A percentile compares a stretch with the other conserved stretches of the same genome.
Evolutionary conservation across 2,329 filamentous ascomycete species (phyloP).

Genomic region (Coniochaeta sp.): DNA sequence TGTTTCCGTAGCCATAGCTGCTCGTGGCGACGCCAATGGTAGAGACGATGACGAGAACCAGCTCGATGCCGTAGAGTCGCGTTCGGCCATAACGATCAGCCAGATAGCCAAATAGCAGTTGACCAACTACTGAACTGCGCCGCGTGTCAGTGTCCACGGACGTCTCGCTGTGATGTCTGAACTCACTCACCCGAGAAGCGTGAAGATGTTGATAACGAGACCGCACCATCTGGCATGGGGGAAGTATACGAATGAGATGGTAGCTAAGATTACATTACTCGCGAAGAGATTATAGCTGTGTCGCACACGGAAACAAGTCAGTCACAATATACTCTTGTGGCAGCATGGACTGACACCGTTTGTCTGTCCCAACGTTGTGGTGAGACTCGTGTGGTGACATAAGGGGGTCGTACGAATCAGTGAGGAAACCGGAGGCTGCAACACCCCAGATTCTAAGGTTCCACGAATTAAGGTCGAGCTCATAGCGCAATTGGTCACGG

Average conservation of each 20-base stretch:
- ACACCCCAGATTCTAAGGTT: slow-evolving; percentile 48
- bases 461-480: slow-evolving; percentile 47
- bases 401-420: slow-evolving; percentile 37
- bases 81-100: slow-evolving; percentile 49
- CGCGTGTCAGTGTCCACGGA: background rate
- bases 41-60: slow-evolving; percentile 47
- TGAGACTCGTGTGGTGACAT: background rate
- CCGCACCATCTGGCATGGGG: slow-evolving; percentile 36
- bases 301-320: background rate
- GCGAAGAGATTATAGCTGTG: slow-evolving; percentile 46
- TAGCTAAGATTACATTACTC: slow-evolving; percentile 46
- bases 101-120: slow-evolving; percentile 44
- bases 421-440: slow-evolving; percentile 46
- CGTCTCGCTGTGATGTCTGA: background rate
- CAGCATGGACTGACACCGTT: no score
- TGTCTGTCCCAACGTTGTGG: no score
- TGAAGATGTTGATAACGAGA: slow-evolving; percentile 44
- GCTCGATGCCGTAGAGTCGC: slow-evolving; percentile 47
- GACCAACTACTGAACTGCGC: slow-evolving; percentile 37
- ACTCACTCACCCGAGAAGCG: slow-evolving; percentile 31
- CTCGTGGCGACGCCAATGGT: slow-evolving; percentile 50
- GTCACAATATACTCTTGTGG: no score
- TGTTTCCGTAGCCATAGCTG: slow-evolving; percentile 39
- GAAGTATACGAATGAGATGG: slow-evolving; percentile 45
- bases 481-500: slow-evolving; percentile 43